These are phyloP conservation scores for Tetrapisispora fleetii DNA, from an alignment of 805 yeast species.

Conservation along the genomic window DNA sequence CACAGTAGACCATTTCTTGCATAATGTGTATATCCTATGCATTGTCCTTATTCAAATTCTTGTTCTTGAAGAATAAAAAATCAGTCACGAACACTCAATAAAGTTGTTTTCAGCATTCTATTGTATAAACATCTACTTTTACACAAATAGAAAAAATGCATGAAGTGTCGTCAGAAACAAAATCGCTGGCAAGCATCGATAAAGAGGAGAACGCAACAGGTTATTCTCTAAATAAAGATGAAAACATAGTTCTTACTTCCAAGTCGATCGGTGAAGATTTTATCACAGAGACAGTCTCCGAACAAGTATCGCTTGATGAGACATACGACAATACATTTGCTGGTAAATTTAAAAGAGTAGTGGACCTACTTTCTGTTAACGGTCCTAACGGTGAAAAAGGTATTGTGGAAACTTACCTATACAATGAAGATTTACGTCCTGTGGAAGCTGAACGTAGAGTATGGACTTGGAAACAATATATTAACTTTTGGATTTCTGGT, in stretches of 20 bases:
- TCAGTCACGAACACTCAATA: no score
- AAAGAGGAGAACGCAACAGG: conserved; percentile 2
- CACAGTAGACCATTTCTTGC: background rate
- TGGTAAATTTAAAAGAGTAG: background rate
- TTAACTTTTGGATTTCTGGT: conserved; percentile 81
- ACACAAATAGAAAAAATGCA: background rate
- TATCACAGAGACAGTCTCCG: background rate
- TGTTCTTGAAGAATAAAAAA: background rate
- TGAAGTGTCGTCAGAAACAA: background rate
- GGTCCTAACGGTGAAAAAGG: background rate
- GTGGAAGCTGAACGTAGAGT: conserved; percentile 63
- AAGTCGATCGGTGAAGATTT: background rate
- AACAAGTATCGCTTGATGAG: background rate
- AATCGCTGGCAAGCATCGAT: background rate
- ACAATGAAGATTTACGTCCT: conserved; percentile 70
- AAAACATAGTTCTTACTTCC: background rate
- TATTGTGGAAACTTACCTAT: conserved; percentile 38
- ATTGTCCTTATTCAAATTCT: background rate
- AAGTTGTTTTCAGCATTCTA: background rate
- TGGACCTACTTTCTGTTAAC: background rate
- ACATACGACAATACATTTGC: background rate
- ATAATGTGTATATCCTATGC: background rate
- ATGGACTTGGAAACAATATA: conserved; percentile 79
- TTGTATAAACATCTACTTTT: background rate
- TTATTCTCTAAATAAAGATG: background rate